Evolutionary conservation across 495 filamentous ascomycete species (phyloP).

Genomic region (Penicillium pancosmium): DNA sequence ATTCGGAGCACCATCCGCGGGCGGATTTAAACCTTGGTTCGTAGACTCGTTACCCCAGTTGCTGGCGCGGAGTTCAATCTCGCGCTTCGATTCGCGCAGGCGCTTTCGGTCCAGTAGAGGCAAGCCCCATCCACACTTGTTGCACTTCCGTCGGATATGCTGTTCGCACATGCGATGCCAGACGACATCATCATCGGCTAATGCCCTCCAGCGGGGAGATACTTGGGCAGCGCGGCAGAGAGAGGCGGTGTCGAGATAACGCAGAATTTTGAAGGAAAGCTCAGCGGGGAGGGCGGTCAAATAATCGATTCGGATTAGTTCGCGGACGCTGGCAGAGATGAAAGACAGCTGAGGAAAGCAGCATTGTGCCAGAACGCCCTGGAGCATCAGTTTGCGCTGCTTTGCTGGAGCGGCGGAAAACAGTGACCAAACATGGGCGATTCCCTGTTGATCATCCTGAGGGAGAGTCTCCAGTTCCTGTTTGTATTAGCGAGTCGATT

Average conservation of each 20-base stretch:
- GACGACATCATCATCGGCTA: slow-evolving; percentile 96
- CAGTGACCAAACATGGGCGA: slow-evolving; percentile 92
- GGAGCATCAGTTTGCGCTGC: slow-evolving; percentile 91
- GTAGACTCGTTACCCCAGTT: slow-evolving; percentile 44
- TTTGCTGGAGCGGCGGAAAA: slow-evolving; percentile 95
- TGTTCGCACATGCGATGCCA: slow-evolving; percentile 99
- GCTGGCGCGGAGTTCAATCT: slow-evolving; percentile 73
- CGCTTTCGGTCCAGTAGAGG: slow-evolving; percentile 87
- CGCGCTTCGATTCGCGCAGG: slow-evolving; percentile 82
- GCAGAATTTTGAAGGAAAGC: slow-evolving; percentile 89
- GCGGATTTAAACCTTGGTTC: slow-evolving; percentile 24
- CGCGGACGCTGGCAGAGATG: slow-evolving; percentile 81
- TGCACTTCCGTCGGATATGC: slow-evolving; percentile 95
- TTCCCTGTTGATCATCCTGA: slow-evolving; percentile 84
- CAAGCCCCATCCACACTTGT: slow-evolving; percentile 94
- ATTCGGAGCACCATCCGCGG: slow-evolving; percentile 21
- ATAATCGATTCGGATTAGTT: slow-evolving; percentile 96
- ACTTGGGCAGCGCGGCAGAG: slow-evolving; percentile 97
- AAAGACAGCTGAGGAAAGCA: slow-evolving; percentile 97
- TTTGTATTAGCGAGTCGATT: slow-evolving; percentile 13
- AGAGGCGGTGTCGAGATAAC: slow-evolving; percentile 91
- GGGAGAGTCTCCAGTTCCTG: slow-evolving; percentile 83
- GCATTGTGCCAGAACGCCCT: slow-evolving; percentile 91
- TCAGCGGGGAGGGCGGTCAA: slow-evolving; percentile 85
- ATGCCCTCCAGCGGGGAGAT: slow-evolving; percentile 78